Conservation (phyloP, 805 yeast genomes). For the Grigorovia jiainica region DNA sequence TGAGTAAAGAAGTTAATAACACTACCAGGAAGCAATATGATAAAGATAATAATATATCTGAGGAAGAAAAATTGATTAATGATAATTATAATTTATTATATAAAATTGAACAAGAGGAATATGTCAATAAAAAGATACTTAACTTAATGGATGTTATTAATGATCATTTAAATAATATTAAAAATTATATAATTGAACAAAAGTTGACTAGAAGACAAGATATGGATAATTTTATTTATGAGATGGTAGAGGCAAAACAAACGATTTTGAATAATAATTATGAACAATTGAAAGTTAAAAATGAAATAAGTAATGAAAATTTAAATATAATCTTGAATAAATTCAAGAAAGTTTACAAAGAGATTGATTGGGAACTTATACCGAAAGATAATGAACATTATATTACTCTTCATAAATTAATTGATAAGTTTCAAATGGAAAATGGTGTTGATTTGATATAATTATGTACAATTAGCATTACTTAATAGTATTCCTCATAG, state of each 20-base stretch:
- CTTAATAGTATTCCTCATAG: too few species aligned
- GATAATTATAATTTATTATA: constrained; percentile 23
- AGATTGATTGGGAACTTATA: constrained; percentile 16
- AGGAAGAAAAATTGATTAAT: constrained; percentile 13
- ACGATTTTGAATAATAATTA: constrained; percentile 9
- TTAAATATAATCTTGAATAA: constrained; percentile 9
- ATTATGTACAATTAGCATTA: not conserved
- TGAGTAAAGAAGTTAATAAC: constrained; percentile 9
- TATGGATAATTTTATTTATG: constrained; percentile 14
- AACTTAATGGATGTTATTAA: constrained; percentile 19
- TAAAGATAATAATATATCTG: constrained; percentile 5
- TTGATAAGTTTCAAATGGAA: not conserved
- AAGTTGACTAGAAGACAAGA: constrained; percentile 16
- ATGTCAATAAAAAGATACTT: constrained; percentile 18
- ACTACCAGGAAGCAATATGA: constrained; percentile 8
- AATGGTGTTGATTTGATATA: not conserved
- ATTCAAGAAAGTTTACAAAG: constrained; percentile 8
- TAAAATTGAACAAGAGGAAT: constrained; percentile 25
- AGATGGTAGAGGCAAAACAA: constrained; percentile 13
- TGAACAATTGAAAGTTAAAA: constrained; percentile 5
- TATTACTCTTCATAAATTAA: constrained; percentile 3
- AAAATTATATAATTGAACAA: constrained; percentile 23
- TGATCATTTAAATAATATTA: constrained; percentile 22
- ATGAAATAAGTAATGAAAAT: constrained; percentile 9
- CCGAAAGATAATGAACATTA: constrained; percentile 11